These are phyloP conservation scores for Claviceps sp. DNA, from an alignment of 2,329 filamentous ascomycete genomes.

Conservation along the genomic window DNA sequence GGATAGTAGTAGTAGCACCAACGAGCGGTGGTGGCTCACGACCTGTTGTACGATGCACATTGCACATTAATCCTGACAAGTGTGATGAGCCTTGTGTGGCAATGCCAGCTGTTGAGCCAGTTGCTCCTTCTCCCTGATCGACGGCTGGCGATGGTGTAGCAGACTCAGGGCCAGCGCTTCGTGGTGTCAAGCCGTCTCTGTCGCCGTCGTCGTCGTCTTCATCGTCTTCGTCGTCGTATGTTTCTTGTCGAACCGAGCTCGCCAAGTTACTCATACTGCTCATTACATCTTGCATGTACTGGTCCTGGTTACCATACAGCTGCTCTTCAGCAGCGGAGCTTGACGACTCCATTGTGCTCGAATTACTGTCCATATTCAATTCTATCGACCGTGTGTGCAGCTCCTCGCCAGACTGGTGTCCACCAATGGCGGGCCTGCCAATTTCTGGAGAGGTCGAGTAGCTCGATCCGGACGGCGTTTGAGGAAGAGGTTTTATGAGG, in stretches of 20 bases:
- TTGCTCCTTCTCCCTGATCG: constrained; percentile 19
- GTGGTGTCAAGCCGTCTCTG: constrained; percentile 34
- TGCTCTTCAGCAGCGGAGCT: constrained; percentile 21
- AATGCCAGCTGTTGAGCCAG: constrained; percentile 21
- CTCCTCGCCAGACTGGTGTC: constrained; percentile 9
- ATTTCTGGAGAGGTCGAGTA: constrained; percentile 18
- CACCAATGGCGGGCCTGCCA: constrained; percentile 10
- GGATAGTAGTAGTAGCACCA: constrained; percentile 84
- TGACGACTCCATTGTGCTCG: constrained; percentile 36
- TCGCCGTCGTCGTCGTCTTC: constrained; percentile 21
- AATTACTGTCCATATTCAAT: constrained; percentile 25
- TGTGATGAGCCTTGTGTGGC: constrained; percentile 39
- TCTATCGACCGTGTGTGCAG: constrained; percentile 6
- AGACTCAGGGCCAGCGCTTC: constrained; percentile 40
- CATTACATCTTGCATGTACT: constrained; percentile 24
- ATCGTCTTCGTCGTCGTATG: constrained; percentile 23
- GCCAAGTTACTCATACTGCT: constrained; percentile 34
- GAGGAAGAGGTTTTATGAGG: constrained; percentile 44
- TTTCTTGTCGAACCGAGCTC: constrained; percentile 29
- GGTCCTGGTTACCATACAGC: constrained; percentile 22
- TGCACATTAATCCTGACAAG: constrained; percentile 54
- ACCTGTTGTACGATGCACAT: constrained; percentile 75
- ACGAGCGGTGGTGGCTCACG: constrained; percentile 83
- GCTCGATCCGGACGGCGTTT: constrained; percentile 26
- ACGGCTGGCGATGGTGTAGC: constrained; percentile 43